phyloP scores from a whole-genome alignment of 148 eudicot genomes.

The Heliamphora exappendiculata region DNA sequence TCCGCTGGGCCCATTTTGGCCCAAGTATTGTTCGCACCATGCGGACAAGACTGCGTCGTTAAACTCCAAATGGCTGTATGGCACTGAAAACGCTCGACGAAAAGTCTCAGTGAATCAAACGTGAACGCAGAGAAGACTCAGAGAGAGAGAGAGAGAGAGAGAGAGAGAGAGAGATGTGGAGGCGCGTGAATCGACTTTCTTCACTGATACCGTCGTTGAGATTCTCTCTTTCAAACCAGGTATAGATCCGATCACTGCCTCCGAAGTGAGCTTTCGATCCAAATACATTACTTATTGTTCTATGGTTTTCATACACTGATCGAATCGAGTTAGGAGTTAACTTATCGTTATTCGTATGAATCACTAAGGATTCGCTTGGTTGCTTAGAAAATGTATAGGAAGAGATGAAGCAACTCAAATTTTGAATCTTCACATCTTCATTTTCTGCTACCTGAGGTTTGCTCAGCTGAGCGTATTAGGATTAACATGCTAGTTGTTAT shows the following conservation, averaged over 20 bases:
- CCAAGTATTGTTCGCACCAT: too few relatives aligned
- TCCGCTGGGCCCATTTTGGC: neutral
- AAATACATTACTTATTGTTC: too few relatives aligned
- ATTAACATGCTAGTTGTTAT: neutral
- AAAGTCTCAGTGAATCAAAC: constrained; percentile 10
- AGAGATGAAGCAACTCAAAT: neutral
- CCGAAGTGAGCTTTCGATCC: neutral
- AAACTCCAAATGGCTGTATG: neutral
- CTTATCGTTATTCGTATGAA: neutral
- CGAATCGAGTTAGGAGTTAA: neutral
- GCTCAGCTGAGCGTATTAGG: neutral
- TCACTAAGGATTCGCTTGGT: neutral
- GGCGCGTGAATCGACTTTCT: constrained; percentile 28
- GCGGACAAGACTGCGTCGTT: neutral
- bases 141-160: constrained; percentile 10
- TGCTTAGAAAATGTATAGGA: constrained; percentile 2
- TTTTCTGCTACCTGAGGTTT: neutral
- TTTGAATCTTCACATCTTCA: neutral
- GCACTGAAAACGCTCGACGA: constrained; percentile 18
- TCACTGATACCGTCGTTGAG: constrained; percentile 20
- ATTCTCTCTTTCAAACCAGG: constrained; percentile 27
- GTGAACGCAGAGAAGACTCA: neutral
- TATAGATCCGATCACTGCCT: neutral
- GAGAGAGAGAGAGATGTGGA: constrained; percentile 29
- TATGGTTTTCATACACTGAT: neutral